Conservation (phyloP, 2,329 filamentous ascomycete species). For the Curvularia eragrostidis region DNA sequence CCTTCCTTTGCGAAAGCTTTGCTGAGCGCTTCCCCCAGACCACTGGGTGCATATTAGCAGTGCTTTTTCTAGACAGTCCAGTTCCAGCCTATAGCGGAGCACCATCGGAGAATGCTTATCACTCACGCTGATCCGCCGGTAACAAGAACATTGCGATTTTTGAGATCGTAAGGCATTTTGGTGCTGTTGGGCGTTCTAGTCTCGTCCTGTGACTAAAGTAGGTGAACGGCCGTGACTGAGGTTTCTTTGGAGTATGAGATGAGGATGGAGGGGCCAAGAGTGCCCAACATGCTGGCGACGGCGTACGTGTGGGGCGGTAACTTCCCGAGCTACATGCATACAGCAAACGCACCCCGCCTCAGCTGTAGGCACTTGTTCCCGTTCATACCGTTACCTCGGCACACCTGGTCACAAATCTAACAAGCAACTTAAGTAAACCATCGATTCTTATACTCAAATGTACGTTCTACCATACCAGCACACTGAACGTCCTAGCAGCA, state of each 20-base stretch:
- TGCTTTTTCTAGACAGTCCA: neutral
- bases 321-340: slow-evolving; percentile 2
- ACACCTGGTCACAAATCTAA: neutral
- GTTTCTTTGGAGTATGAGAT: neutral
- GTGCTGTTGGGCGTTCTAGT: neutral
- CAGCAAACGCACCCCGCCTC: neutral
- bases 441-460: neutral
- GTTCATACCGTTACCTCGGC: neutral
- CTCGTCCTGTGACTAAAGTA: neutral
- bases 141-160: slow-evolving; percentile 67
- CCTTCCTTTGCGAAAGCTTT: slow-evolving; percentile 72
- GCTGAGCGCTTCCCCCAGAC: slow-evolving; percentile 72
- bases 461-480: neutral
- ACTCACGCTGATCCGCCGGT: slow-evolving; percentile 68
- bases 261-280: neutral
- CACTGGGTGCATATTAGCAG: slow-evolving; percentile 53
- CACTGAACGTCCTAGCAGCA: neutral
- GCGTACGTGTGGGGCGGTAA: slow-evolving; percentile 4
- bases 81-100: too few relatives aligned
- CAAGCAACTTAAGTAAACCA: neutral
- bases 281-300: neutral
- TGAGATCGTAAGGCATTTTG: slow-evolving; percentile 68
- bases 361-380: neutral
- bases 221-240: neutral
- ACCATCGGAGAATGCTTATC: neutral